Evolutionary conservation across 495 filamentous ascomycete genomes (phyloP).

Genomic region (Pseudotulostoma volvatum): DNA sequence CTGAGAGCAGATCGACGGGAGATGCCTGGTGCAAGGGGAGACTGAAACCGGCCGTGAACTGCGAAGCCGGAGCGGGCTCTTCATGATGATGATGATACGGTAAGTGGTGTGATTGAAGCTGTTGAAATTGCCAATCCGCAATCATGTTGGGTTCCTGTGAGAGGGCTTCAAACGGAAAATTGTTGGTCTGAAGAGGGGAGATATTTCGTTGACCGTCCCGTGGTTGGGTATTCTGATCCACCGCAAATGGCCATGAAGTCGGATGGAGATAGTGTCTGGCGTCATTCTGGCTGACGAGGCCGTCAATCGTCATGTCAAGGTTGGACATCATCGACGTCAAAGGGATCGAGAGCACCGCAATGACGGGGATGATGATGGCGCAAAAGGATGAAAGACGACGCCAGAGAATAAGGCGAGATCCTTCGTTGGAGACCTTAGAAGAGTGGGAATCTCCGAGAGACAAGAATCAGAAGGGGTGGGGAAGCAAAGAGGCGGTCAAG

Average conservation of each 20-base stretch:
- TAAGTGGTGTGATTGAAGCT: slow-evolving; percentile 32
- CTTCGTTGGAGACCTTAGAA: too few species aligned
- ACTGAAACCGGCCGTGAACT: slow-evolving; percentile 31
- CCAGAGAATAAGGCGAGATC: slow-evolving; percentile 11
- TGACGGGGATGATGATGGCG: slow-evolving; percentile 2
- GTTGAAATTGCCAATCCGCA: slow-evolving; percentile 37
- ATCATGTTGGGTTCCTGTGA: slow-evolving; percentile 29
- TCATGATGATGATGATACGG: slow-evolving; percentile 27
- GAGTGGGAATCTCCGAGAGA: too few species aligned
- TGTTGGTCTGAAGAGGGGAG: slow-evolving; percentile 31
- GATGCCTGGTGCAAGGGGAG: slow-evolving; percentile 38
- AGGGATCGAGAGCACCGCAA: slow-evolving; percentile 3
- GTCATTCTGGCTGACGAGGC: slow-evolving; percentile 32
- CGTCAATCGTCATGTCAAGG: slow-evolving; percentile 27
- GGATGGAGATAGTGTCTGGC: slow-evolving; percentile 30
- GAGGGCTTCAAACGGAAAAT: slow-evolving; percentile 27
- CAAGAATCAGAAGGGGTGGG: slow-evolving; percentile 16
- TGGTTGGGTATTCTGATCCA: slow-evolving; percentile 18
- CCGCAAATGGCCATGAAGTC: slow-evolving; percentile 27
- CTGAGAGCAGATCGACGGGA: slow-evolving; percentile 55
- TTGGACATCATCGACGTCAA: slow-evolving; percentile 33
- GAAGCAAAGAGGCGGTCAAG: slow-evolving; percentile 37
- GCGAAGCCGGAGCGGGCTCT: slow-evolving; percentile 37
- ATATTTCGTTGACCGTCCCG: slow-evolving; percentile 25
- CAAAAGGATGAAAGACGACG: slow-evolving; percentile 4